A percentile compares a stretch with the other conserved stretches of the same genome.
phyloP scores from a whole-genome alignment of 2,329 filamentous ascomycete genomes.

The Grosmannia penicillata region DNA sequence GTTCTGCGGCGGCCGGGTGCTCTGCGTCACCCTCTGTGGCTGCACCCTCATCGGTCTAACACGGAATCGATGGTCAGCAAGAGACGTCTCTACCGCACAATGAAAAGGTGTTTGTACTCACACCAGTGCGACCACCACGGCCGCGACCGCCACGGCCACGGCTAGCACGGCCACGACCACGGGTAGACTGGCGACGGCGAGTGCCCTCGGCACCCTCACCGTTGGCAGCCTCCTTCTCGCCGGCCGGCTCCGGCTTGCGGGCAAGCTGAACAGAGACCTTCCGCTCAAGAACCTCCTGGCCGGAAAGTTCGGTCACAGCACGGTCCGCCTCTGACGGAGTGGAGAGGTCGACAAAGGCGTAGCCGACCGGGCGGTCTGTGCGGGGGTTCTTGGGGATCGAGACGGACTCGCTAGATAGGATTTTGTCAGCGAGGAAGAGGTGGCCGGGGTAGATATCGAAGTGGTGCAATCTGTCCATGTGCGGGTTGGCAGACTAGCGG shows the following conservation, averaged over 20 bases:
- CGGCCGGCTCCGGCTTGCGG: constrained; percentile 83
- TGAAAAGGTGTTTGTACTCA: constrained; percentile 18
- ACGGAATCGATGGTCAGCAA: neutral
- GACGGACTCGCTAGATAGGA: constrained; percentile 66
- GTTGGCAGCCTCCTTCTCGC: constrained; percentile 65
- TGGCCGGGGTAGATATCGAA: too few species aligned
- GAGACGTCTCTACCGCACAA: too few species aligned
- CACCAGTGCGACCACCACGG: constrained; percentile 49
- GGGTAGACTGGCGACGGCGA: constrained; percentile 47
- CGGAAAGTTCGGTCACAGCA: constrained; percentile 88
- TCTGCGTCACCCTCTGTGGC: constrained; percentile 30
- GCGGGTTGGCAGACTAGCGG: too few species aligned
- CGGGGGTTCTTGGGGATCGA: constrained; percentile 99
- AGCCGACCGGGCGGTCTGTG: constrained; percentile 94
- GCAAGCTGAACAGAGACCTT: constrained; percentile 99
- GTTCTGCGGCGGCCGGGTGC: constrained; percentile 29
- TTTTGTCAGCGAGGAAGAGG: constrained; percentile 18
- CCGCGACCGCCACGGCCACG: constrained; percentile 50
- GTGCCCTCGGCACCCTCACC: constrained; percentile 59
- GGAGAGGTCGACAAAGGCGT: constrained; percentile 96
- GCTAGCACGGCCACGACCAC: constrained; percentile 51
- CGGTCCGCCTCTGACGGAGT: constrained; percentile 89
- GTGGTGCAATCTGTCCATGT: too few species aligned
- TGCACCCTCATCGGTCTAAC: constrained; percentile 26
- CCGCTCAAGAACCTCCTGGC: constrained; percentile 93